Base-by-base conservation (phyloP, 139 green algal genomes). In the Chlorella ohadii region DNA sequence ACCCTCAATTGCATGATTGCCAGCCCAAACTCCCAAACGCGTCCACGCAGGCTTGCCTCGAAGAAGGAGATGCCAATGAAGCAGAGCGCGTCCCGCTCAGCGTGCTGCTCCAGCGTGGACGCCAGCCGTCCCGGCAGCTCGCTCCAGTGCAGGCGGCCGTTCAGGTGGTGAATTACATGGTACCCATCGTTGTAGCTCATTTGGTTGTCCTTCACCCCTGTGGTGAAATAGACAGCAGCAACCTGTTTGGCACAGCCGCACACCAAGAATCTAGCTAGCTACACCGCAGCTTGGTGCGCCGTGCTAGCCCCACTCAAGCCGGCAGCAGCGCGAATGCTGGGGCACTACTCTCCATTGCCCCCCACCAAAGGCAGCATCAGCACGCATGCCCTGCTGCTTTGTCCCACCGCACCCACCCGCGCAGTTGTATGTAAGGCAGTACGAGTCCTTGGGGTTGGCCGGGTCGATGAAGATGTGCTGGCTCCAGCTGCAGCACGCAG, bases 101-200 rank as follows among this genome's bases (percentile, higher is more conserved):
- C 90, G 38, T 96, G 93, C 72, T 91, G 77, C 28, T 91, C 74
- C 68, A 97, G 68, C 3, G 88, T 91, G 9, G 90, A 74, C 15
- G 93, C 72, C 73, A 97, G 95, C 20, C 72, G 66, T 27, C 44
- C 34, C 2, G 94, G 94, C 57, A 98, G 79, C 85, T 96, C 88
- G 9, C 76, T 91, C 96, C 96, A 98, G 85, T 98, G 96, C 36
- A 93, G 57, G n/a, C 23, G 47, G n/a, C 90, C 94, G 85, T 98
- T 98, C 66, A 92, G 83, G 84, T 98, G 96, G 85, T 99, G 96
- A 39, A 96, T 67, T 22, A 96, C 87, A 86, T 98, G 96, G 87
- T 98, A 98, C 20, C 96, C 96, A 56, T 98, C 96, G 78, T 98
- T 98, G 92, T 96, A 98, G 0, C 89, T 95, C 4, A 81, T 84